Evolutionary conservation across 2,329 filamentous ascomycete species (phyloP), one percentile per base, ranked within the genome.

Genomic region (Parastagonospora nodorum): DNA sequence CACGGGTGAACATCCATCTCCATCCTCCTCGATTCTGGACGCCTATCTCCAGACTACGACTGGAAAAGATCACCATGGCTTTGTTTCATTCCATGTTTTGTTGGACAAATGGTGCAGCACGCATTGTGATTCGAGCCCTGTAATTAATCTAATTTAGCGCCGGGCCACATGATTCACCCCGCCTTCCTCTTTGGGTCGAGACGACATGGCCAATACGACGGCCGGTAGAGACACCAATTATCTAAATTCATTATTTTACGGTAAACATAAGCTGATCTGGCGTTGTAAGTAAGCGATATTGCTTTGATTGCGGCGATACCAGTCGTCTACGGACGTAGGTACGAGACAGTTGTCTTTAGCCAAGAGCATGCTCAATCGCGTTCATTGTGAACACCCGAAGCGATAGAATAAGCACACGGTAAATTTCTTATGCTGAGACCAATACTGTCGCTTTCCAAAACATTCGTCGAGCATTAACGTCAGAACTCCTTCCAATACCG

Each of bases 91-190:
- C 52, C 35, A 46, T 50, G 16, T 50, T 27, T 15, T 16, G 31
- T 35, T 38, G 28, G 40, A 53, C 53, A 53, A 60, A 57, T 51
- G 27, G 46, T 46, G 39, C 30, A 9, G 30, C 28, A 9, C 1
- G 31, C 32, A 32, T 16, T 49, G 45, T 45, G 54, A 52, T 58
- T 52, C 31, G 30, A 31, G n/a, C 29, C 29, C n/a, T 12, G 24
- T 42, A 45, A 16, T 35, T 52, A 58, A 58, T 60, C 46, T 46
- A 55, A 47, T 31, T 50, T 58, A 51, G 51, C 61, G 61, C 57
- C 45, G 55, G 19, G 48, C 8, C 24, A 27, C 12, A 12, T 30
- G 50, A 58, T 58, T 63, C 60, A 57, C 44, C 37, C 51, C 35
- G 48, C 50, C 43, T 51, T 51, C 40, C 44, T 47, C 37, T 46